phyloP scores from a whole-genome alignment of 1,284 basidiomycete species.

The Pascua sp. region DNA sequence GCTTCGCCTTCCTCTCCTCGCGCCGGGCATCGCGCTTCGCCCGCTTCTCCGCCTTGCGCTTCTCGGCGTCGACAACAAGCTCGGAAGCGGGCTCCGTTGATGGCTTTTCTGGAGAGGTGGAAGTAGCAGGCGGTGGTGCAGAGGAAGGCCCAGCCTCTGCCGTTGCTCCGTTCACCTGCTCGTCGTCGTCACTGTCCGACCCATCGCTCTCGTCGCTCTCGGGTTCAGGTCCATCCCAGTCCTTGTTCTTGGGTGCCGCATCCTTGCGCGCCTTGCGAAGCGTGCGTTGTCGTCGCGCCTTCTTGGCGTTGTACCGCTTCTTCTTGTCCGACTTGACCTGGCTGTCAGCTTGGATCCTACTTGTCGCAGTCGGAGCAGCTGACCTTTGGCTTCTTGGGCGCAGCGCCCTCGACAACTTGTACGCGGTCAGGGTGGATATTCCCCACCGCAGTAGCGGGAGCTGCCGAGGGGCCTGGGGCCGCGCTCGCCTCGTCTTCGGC shows the following conservation, averaged over 20 bases:
- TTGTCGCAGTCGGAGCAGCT: not conserved
- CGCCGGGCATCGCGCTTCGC: slow-evolving; percentile 10
- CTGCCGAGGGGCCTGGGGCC: not conserved
- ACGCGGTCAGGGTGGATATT: slow-evolving; percentile 13
- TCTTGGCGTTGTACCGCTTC: slow-evolving; percentile 63
- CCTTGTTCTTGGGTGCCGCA: slow-evolving; percentile 43
- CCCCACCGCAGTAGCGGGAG: not conserved
- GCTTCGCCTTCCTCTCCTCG: slow-evolving; percentile 12
- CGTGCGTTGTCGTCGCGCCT: slow-evolving; percentile 61
- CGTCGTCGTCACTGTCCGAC: slow-evolving; percentile 4
- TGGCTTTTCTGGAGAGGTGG: not conserved
- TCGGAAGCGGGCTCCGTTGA: not conserved
- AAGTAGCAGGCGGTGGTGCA: not conserved
- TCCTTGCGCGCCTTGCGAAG: slow-evolving; percentile 51
- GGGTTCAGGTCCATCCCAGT: slow-evolving; percentile 14
- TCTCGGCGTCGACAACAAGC: not conserved
- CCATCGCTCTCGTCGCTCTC: slow-evolving; percentile 12
- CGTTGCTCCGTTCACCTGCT: not conserved
- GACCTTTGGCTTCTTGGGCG: slow-evolving; percentile 29
- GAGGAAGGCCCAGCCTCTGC: slow-evolving; percentile 2
- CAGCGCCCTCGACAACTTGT: slow-evolving; percentile 1
- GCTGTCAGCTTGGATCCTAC: slow-evolving; percentile 1
- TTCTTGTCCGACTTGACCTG: slow-evolving; percentile 54
- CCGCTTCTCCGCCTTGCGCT: slow-evolving; percentile 21
- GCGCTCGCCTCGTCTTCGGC: not conserved